A percentile compares a stretch with the other conserved stretches of the same genome.
phyloP scores from a whole-genome alignment of 345 rosid species.

The Lumnitzera racemosa region DNA sequence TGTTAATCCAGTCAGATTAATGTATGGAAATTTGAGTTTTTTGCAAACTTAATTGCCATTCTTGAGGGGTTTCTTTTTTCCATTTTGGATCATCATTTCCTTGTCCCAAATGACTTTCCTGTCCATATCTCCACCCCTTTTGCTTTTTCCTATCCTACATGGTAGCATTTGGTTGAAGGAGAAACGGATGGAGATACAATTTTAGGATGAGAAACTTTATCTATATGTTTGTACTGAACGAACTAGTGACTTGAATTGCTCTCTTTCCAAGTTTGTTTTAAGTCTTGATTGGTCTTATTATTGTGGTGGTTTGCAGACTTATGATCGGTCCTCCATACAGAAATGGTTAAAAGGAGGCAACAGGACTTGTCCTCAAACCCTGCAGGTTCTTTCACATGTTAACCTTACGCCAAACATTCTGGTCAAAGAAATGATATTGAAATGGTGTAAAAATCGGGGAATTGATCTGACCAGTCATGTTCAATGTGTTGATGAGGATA shows the following conservation, averaged over 20 bases:
- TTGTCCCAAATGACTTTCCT: too few species aligned
- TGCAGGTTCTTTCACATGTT: conserved; percentile 31
- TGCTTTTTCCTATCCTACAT: too few species aligned
- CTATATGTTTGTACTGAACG: too few species aligned
- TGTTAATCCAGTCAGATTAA: too few species aligned
- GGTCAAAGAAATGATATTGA: conserved; percentile 36
- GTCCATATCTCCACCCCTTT: too few species aligned
- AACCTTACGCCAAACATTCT: conserved; percentile 35
- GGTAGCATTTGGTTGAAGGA: too few species aligned
- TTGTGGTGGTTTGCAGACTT: conserved; percentile 34
- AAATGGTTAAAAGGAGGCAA: conserved; percentile 33
- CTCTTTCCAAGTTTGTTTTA: not conserved
- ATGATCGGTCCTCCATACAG: conserved; percentile 35
- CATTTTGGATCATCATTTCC: too few species aligned
- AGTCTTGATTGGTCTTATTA: conserved; percentile 3
- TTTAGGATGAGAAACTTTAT: too few species aligned
- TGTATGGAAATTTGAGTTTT: too few species aligned
- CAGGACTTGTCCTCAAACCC: conserved; percentile 42
- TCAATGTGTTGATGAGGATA: conserved; percentile 11
- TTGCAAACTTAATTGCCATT: too few species aligned
- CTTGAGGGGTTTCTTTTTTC: too few species aligned
- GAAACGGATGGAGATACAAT: too few species aligned
- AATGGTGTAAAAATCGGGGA: conserved; percentile 34
- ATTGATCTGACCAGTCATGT: conserved; percentile 20
- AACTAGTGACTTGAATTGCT: not conserved